phyloP scores from a whole-genome alignment of 352 stramenopile genomes.

The Phytophthora ohioensis region DNA sequence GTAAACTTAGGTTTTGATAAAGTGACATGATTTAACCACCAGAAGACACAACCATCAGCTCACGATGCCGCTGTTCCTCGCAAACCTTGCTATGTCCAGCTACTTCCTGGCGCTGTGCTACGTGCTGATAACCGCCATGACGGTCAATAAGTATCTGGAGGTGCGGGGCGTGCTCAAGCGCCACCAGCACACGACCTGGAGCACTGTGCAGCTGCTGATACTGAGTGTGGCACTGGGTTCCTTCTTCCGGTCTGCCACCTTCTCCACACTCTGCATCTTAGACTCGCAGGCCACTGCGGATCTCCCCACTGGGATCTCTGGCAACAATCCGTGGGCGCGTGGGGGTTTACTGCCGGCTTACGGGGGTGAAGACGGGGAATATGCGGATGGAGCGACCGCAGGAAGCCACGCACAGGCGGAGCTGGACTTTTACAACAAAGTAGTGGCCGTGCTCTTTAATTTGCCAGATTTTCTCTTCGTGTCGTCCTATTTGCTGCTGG shows the following conservation, averaged over 20 bases:
- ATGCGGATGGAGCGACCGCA: slow-evolving; percentile 23
- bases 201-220: slow-evolving; percentile 85
- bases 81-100: slow-evolving; percentile 87
- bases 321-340: slow-evolving; percentile 32
- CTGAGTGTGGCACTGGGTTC: slow-evolving; percentile 83
- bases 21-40: slow-evolving; percentile 15
- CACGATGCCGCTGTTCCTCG: slow-evolving; percentile 89
- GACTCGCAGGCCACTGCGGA: slow-evolving; percentile 78
- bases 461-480: slow-evolving; percentile 93
- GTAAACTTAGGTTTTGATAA: slow-evolving; percentile 19
- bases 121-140: slow-evolving; percentile 83
- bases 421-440: slow-evolving; percentile 92
- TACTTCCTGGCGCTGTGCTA: slow-evolving; percentile 92
- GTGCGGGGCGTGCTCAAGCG: slow-evolving; percentile 73
- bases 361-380: slow-evolving; percentile 23
- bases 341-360: slow-evolving; percentile 14
- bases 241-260: slow-evolving; percentile 88
- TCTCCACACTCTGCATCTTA: slow-evolving; percentile 90
- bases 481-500: slow-evolving; percentile 91
- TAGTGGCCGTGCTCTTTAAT: slow-evolving; percentile 93
- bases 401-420: slow-evolving; percentile 57
- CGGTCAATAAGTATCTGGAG: slow-evolving; percentile 78
- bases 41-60: background rate
- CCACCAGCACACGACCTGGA: slow-evolving; percentile 77
- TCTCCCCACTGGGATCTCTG: slow-evolving; percentile 39